These are phyloP conservation scores for Solanum arcanum DNA, from an alignment of 257 asterid species.

Conservation along the genomic window DNA sequence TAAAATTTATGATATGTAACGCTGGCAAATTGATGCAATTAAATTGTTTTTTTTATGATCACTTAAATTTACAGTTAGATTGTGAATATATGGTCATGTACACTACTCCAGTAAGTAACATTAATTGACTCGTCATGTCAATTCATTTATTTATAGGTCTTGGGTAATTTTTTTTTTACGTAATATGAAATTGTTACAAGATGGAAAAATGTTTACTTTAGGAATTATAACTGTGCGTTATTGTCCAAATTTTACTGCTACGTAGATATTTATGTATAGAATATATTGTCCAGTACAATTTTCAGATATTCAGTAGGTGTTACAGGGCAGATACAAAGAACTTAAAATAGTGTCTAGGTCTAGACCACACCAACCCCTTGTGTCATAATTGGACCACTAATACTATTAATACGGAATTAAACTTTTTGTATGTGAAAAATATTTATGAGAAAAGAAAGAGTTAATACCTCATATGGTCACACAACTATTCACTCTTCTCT, in stretches of 20 bases:
- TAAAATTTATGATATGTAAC: not conserved
- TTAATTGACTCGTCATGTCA: not conserved
- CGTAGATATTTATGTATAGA: too few relatives aligned
- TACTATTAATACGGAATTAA: not conserved
- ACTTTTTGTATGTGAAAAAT: not conserved
- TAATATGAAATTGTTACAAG: not conserved
- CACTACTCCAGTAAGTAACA: not conserved
- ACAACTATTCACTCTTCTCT: too few relatives aligned
- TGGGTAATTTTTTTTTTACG: not conserved
- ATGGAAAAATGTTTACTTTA: not conserved
- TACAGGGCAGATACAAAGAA: not conserved
- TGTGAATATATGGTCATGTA: not conserved
- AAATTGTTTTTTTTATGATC: not conserved
- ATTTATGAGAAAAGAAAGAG: too few relatives aligned
- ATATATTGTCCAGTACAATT: too few relatives aligned
- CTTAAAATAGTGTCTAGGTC: not conserved
- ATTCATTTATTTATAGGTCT: not conserved
- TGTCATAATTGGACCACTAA: not conserved
- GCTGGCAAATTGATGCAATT: not conserved
- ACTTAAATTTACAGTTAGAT: not conserved
- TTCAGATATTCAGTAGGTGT: too few relatives aligned
- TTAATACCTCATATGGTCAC: not conserved
- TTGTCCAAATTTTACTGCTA: too few relatives aligned
- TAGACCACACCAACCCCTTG: not conserved
- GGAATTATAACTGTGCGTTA: too few relatives aligned